Percentiles rank a stretch among this genome's conserved stretches.
These are phyloP conservation scores for Stipa capillata DNA, from an alignment of 176 grass and related monocot genomes.

Conservation along the genomic window DNA sequence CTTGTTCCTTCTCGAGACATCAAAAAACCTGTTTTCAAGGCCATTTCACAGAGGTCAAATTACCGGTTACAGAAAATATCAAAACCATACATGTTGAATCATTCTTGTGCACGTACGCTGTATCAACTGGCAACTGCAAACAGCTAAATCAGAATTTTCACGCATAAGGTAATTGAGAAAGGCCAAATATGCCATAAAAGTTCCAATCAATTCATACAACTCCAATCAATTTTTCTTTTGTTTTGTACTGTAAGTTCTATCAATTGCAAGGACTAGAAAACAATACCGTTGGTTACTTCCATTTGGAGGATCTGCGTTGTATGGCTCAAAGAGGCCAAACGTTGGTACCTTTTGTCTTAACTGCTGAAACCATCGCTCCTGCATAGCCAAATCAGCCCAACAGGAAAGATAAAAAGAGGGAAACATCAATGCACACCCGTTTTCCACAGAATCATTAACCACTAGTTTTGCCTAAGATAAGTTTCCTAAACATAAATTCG, in stretches of 20 bases:
- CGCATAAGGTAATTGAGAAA: background rate
- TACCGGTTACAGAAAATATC: background rate
- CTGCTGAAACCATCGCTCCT: conserved; percentile 21
- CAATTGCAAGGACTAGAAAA: conserved; percentile 37
- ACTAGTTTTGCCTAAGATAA: background rate
- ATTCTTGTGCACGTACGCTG: background rate
- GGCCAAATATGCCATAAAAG: conserved; percentile 3
- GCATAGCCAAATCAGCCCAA: conserved; percentile 25
- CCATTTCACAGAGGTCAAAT: background rate
- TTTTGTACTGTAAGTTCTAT: conserved; percentile 36
- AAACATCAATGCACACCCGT: background rate
- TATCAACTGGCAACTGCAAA: conserved; percentile 5
- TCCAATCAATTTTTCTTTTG: conserved; percentile 53
- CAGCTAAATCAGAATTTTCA: background rate
- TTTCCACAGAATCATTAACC: background rate
- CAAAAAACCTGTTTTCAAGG: background rate
- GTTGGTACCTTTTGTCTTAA: conserved; percentile 35
- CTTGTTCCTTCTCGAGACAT: background rate
- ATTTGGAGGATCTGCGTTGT: conserved; percentile 32
- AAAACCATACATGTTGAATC: background rate
- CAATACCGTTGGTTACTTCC: conserved; percentile 37
- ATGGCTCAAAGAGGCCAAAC: conserved; percentile 30
- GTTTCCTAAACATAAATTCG: background rate
- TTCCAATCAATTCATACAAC: conserved; percentile 41
- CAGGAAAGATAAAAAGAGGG: conserved; percentile 37